Evolutionary conservation across 495 filamentous ascomycete genomes (phyloP), one percentile per base, ranked within the genome.

Genomic region (Cercophora samala): DNA sequence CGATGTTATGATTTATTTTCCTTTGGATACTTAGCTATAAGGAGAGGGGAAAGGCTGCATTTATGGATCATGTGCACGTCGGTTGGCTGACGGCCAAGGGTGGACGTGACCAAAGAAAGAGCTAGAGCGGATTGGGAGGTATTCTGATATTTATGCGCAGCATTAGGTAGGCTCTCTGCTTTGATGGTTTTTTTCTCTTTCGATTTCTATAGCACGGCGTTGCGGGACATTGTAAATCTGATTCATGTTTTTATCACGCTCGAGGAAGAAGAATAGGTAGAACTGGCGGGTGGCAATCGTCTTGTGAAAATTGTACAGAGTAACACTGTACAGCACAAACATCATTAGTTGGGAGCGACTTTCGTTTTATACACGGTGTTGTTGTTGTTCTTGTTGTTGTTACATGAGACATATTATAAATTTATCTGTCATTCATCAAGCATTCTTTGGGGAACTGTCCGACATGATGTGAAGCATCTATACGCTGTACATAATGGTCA

Each of bases 121-220:
- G 42, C 29, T 62, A 59, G 56, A 29, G 55, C 42, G 23, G 37
- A 37, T 62, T 22, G 52, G 63, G 60, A 63, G 53, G 58, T 53
- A 56, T 62, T 51, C 51, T 60, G 32, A n/a, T 62, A 56, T 63
- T 67, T 42, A 15, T 64, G 19, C 22, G 17, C 23, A 13, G 2
- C 26, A 46, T 53, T 11, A 25, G n/a, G 17, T 46, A 58, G 21
- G 3, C 62, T 51, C 19, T 32, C 22, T 22, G 15, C 32, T 54
- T 63, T 63, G 25, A 19, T 55, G 53, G 5, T 46, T 37, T 58
- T n/a, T n/a, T n/a, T n/a, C n/a, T n/a, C n/a, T n/a, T n/a, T 37
- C 61, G 60, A 24, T 66, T 66, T 55, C 19, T 56, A 4, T 17
- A 53, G 42, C 42, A 62, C 3, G 60, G 29, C 60, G 60, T 62